Evolutionary conservation across 1,284 basidiomycete species (phyloP), one percentile per base, ranked within the genome.

Genomic region (Ceratobasidium papillatum): DNA sequence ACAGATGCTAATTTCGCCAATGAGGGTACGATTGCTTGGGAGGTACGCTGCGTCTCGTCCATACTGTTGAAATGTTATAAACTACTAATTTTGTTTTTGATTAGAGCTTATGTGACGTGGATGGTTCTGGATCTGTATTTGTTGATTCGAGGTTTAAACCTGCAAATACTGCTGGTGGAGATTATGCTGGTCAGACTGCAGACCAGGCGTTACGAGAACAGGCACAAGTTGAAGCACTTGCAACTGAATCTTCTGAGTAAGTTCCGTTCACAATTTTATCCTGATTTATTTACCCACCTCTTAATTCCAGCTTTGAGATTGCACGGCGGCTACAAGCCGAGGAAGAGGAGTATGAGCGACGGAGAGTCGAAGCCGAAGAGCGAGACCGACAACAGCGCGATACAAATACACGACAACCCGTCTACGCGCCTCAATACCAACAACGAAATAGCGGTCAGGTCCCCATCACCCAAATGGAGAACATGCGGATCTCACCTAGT

Each of bases 81-180:
- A 4, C n/a, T 19, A 36, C n/a, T 58, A 25, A 94, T 81, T 88
- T 88, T 2, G 89, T 96, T 75, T 93, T 91, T 7, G 2, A 96
- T 95, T 94, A 97, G 82, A 88, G 90, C 19, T 83, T 97, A 27
- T 93, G 93, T 78, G 95, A 98, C 79, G 87, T 96, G 49, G 94
- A 96, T 77, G 94, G 94, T 0, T 86, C 87, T 2, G 88, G 84
- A 75, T 89, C 91, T 19, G 87, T 87, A 2, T 96, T 94, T 79
- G 92, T 92, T 27, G 93, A 95, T 80, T 86, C 87, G 0, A 83
- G 88, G 52, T 91, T 94, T 76, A 80, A 85, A 43, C 84, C 81
- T n/a, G 84, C 90, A 5, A 88, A 83, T 58, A 92, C 93, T 0
- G 87, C 86, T 0, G 93, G 93, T 0, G 94, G 94, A 0, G 92